Evolutionary conservation across 2,329 filamentous ascomycete species (phyloP).

Genomic region (Hypocrella siamensis): DNA sequence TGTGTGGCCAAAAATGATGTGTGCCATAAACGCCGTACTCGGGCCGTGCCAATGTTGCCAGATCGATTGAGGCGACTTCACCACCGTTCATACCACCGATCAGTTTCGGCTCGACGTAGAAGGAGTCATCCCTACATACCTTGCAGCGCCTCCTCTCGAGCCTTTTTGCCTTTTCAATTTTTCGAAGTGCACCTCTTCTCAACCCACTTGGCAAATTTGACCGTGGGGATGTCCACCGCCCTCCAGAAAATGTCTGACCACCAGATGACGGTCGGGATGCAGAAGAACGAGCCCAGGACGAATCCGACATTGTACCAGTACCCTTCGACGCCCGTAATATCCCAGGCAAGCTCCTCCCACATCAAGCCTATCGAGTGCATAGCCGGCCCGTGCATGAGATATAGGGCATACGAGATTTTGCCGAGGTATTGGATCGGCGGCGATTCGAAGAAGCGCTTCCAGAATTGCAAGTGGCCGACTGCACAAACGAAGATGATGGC

Average conservation of each 20-base stretch:
- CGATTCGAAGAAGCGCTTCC: constrained; percentile 35
- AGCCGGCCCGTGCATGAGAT: constrained; percentile 43
- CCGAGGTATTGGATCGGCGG: constrained; percentile 39
- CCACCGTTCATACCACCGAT: no score
- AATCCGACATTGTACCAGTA: constrained; percentile 30
- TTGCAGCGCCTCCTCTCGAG: background rate
- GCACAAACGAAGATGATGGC: constrained; percentile 35
- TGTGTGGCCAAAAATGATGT: no score
- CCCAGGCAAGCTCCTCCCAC: constrained; percentile 31
- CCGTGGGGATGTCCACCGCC: constrained; percentile 36
- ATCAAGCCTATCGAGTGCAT: constrained; percentile 37
- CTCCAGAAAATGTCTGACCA: constrained; percentile 41
- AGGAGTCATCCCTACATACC: no score
- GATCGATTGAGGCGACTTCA: no score
- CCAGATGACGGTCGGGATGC: constrained; percentile 36
- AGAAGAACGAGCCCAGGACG: constrained; percentile 27
- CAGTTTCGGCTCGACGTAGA: no score
- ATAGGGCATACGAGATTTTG: constrained; percentile 43
- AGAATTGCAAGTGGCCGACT: constrained; percentile 27
- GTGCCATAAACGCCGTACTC: no score
- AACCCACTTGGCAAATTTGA: constrained; percentile 40
- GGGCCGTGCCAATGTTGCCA: no score
- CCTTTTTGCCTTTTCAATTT: constrained; percentile 4
- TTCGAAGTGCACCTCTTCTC: constrained; percentile 26
- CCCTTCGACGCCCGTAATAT: constrained; percentile 29